phyloP scores from a whole-genome alignment of 805 yeast species.

The Starmerella sp. region DNA sequence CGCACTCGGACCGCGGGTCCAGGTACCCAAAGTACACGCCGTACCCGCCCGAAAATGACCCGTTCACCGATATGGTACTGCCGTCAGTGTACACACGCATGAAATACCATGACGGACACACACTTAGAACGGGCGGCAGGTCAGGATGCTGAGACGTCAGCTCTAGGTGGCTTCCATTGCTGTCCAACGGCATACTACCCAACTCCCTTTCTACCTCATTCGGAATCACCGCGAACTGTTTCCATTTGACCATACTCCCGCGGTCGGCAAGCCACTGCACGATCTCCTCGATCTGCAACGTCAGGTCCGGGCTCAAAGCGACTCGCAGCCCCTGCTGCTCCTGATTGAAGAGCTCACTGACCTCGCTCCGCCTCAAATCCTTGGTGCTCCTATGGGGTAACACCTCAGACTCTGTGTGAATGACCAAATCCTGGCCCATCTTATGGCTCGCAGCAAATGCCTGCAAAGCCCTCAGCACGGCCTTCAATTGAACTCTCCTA shows the following conservation, averaged over 20 bases:
- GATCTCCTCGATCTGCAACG: background rate
- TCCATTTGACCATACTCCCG: background rate
- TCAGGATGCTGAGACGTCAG: background rate
- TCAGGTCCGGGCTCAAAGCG: background rate
- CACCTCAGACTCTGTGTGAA: background rate
- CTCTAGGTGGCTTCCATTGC: background rate
- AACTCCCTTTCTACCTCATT: background rate
- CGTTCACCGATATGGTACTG: conserved; percentile 1
- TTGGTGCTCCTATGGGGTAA: background rate
- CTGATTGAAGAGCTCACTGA: background rate
- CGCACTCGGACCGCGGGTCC: conserved; percentile 1
- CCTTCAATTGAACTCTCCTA: background rate
- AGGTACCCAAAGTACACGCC: conserved; percentile 3
- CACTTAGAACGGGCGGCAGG: background rate
- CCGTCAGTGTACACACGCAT: conserved; percentile 2
- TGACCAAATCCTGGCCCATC: background rate
- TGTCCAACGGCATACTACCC: background rate
- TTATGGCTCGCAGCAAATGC: background rate
- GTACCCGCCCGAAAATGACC: background rate
- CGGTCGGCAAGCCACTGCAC: background rate
- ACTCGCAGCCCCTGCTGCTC: background rate
- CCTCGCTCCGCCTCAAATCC: background rate
- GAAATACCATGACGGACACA: background rate
- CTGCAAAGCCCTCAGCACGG: background rate
- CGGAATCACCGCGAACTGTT: background rate